Evolutionary conservation across 202 grass and related monocot species (phyloP), one percentile per base, ranked within the genome.

Genomic region (Panicum hallii): DNA sequence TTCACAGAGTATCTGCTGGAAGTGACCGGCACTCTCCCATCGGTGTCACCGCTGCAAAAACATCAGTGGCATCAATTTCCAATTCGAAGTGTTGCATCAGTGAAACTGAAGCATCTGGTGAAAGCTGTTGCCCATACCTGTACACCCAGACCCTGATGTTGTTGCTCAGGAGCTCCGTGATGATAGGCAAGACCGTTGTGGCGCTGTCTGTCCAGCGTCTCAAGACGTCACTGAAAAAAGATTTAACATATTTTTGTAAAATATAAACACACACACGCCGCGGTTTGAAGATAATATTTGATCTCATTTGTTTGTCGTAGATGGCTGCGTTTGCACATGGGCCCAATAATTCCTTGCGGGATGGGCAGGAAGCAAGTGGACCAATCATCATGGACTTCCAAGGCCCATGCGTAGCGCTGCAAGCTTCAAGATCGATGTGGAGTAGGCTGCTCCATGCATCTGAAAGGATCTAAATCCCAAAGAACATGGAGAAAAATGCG

Each of bases 1-100:
- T 88, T 95, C 34, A 98, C 71, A 38, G 95, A 98, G 32, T 90
- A 91, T 78, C 95, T 95, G 23, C 82, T 93, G 47, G 95, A 98
- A 88, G 95, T 98, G 40, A 98, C 34, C 1, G 95, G 90, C 44
- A 95, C 85, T 46, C 87, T 89, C 15, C 89, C 95, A 26, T 95
- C 95, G 47, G 78, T 36, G 22, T 98, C 95, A 74, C 95, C 92
- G 48, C 95, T 95, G 82, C 78, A 87, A 53, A 89, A 89, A 83
- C n/a, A 74, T 86, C n/a, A 76, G 9, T 5, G 46, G 4, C 12
- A 67, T 36, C 6, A 75, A 26, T 67, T 67, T 54, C 63, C 16
- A 22, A 9, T 36, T 11, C 30, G 0, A 38, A 49, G 48, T 17
- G 41, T 11, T 28, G 32, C 44, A 58, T 66, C 23, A 48, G 20